These are phyloP conservation scores for Meripilus lineatus DNA, from an alignment of 1,284 basidiomycete genomes.

Conservation along the genomic window DNA sequence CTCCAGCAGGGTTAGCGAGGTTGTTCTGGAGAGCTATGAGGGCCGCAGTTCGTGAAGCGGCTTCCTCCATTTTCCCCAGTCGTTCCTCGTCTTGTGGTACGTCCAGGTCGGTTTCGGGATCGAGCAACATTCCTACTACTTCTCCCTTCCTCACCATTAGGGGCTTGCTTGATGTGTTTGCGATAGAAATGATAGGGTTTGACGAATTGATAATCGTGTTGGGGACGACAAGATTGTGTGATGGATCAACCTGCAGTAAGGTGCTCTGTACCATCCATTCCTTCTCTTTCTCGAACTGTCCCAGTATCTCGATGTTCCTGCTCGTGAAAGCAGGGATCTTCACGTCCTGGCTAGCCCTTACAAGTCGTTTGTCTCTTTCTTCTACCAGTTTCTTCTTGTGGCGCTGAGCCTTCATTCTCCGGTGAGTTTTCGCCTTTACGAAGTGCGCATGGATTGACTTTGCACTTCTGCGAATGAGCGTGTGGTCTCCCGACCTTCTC, in stretches of 20 bases:
- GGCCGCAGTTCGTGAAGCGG: too few relatives aligned
- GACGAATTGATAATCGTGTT: neutral
- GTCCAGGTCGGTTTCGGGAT: neutral
- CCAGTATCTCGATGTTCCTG: too few relatives aligned
- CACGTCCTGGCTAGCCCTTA: too few relatives aligned
- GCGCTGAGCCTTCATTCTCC: neutral
- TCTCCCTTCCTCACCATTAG: neutral
- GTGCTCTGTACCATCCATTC: constrained; percentile 1
- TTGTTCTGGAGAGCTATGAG: too few relatives aligned
- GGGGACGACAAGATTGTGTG: too few relatives aligned
- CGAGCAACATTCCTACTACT: neutral
- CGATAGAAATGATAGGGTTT: neutral
- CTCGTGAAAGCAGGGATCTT: too few relatives aligned
- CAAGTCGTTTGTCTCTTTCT: too few relatives aligned
- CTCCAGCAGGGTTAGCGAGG: too few relatives aligned
- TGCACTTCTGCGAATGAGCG: neutral
- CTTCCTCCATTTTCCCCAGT: too few relatives aligned
- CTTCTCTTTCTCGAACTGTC: neutral
- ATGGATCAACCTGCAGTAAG: neutral
- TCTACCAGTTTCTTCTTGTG: too few relatives aligned
- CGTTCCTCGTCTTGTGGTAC: neutral
- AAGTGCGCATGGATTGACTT: neutral
- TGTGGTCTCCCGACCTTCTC: neutral
- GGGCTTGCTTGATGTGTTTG: neutral
- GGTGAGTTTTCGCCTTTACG: neutral